These are phyloP conservation scores for Oemleria cerasiformis DNA, from an alignment of 306 rosid genomes.

Conservation along the genomic window DNA sequence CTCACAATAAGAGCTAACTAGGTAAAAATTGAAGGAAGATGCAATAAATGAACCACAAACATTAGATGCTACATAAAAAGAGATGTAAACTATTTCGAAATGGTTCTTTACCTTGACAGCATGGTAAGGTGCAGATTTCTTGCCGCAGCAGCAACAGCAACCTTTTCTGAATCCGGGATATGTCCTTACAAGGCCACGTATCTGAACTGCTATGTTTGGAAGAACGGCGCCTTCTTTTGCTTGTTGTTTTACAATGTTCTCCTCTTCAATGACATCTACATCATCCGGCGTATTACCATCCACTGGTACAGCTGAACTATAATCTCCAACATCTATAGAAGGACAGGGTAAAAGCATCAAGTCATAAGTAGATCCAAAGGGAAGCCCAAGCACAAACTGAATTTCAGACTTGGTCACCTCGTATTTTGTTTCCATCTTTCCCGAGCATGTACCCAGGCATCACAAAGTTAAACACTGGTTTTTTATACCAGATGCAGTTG, in stretches of 20 bases:
- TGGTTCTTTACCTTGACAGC: slow-evolving; percentile 70
- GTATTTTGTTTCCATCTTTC: slow-evolving; percentile 63
- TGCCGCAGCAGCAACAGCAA: slow-evolving; percentile 44
- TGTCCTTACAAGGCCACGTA: slow-evolving; percentile 73
- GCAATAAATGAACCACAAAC: background rate
- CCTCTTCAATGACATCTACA: slow-evolving; percentile 86
- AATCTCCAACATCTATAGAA: slow-evolving; percentile 66
- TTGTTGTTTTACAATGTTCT: slow-evolving; percentile 59
- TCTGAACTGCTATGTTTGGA: slow-evolving; percentile 69
- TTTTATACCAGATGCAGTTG: slow-evolving; percentile 86
- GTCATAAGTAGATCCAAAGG: slow-evolving; percentile 9
- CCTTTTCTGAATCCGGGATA: slow-evolving; percentile 58
- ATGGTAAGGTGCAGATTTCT: slow-evolving; percentile 48
- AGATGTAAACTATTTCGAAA: background rate
- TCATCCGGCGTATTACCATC: slow-evolving; percentile 62
- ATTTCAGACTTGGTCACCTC: slow-evolving; percentile 45
- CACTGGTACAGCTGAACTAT: slow-evolving; percentile 48
- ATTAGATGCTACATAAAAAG: background rate
- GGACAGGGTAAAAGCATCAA: slow-evolving; percentile 17
- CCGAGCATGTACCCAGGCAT: slow-evolving; percentile 75
- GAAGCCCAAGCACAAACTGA: slow-evolving; percentile 16
- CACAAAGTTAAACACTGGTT: slow-evolving; percentile 64
- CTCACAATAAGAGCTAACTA: background rate
- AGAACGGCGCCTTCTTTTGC: slow-evolving; percentile 39
- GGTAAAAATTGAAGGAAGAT: background rate